phyloP scores from a whole-genome alignment of 2,329 filamentous ascomycete species.

The Fusarium dimerum region DNA sequence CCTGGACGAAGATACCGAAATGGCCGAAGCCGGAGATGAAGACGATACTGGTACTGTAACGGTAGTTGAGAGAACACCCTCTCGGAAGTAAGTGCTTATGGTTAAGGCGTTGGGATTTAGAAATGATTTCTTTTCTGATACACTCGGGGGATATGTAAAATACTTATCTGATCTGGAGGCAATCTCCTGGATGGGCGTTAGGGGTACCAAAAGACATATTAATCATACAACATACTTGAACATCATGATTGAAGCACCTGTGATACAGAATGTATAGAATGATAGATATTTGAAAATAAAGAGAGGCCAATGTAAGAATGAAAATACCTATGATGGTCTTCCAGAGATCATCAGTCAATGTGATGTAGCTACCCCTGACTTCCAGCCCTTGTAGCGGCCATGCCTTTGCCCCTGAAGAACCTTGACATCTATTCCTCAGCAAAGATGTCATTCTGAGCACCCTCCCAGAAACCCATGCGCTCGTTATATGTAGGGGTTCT shows the following conservation, averaged over 20 bases:
- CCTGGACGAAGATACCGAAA: background rate
- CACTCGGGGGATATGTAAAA: background rate
- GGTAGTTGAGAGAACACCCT: background rate
- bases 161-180: background rate
- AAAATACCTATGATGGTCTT: too few relatives aligned
- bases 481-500: slow-evolving; percentile 35
- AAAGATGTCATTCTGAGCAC: slow-evolving; percentile 36
- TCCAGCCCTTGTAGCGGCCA: too few relatives aligned
- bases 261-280: background rate
- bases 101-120: background rate
- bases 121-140: background rate
- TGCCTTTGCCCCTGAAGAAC: too few relatives aligned
- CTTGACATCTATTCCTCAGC: slow-evolving; percentile 1
- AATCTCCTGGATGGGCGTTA: background rate
- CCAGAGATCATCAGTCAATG: too few relatives aligned
- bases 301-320: too few relatives aligned
- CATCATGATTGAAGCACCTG: background rate
- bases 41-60: background rate
- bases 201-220: background rate
- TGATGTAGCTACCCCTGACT: too few relatives aligned
- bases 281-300: too few relatives aligned
- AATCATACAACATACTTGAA: slow-evolving; percentile 1
- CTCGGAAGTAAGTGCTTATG: background rate
- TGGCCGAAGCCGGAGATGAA: background rate
- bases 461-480: slow-evolving; percentile 36